Base-by-base conservation (phyloP, 768 basidiomycete genomes). In the Trichaptum fuscoviolaceum region DNA sequence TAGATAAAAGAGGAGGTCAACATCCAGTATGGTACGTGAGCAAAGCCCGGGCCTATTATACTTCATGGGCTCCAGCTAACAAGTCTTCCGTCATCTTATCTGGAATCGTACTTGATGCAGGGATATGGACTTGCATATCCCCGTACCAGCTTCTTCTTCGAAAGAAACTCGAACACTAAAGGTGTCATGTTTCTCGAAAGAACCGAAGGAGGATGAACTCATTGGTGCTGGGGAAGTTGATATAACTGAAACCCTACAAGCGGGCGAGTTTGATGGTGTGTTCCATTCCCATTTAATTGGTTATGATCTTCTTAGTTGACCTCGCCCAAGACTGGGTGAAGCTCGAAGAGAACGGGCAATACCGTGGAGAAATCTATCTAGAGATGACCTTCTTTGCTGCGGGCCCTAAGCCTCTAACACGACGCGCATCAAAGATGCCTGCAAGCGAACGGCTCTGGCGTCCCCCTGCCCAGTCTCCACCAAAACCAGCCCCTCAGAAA, bases 331-430 rank as follows among this genome's bases (percentile, higher is more conserved):
- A 91, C 70, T 92, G 91, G 91, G 82, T 91, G 18, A 75, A 78
- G 58, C 80, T 93, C 58, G 77, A 81, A 65, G 77, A 82, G 35
- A 84, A 85, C 61, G 87, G 86, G 1, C 83, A 86, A 8, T 81
- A 86, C 64, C 87, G 92, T 25, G 96, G 96, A 7, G 93, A 97
- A 64, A 69, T 96, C 10, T 97, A 92, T 74, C 82, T 97, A 18
- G 96, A 98, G 75, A 90, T 97, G 87, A 98, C 96, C 1, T 98
- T 88, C 79, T 98, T 87, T 76, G 85, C 93, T 2, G 87, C 89
- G 65, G 84, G 82, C 3, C 86, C 88, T 8, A 79, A 83, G 77
- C 87, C 70, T 65, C 70, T 86, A 57, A 74, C 72, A 27, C 79
- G 85, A 65, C 79, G 84, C 26, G 82, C 85, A 59, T 85, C 87